These are phyloP conservation scores for Musa acuminata DNA, from an alignment of 176 grass and related monocot species.

Conservation along the genomic window DNA sequence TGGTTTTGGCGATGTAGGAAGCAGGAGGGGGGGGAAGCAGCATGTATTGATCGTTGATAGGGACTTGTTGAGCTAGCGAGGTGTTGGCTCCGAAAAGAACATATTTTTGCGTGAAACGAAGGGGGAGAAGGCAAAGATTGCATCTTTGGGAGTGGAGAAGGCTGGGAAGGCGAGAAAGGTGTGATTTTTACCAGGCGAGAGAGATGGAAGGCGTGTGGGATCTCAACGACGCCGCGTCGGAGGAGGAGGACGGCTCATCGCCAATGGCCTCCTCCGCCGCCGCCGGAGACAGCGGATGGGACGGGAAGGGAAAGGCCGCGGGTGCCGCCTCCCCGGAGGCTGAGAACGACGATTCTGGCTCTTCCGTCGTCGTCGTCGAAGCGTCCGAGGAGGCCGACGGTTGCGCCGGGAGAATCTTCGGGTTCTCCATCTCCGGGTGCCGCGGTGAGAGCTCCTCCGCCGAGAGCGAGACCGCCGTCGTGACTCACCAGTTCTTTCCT, in stretches of 20 bases:
- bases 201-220: not conserved
- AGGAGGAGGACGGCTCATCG: not conserved
- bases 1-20: too few relatives aligned
- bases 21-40: too few relatives aligned
- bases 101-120: not conserved
- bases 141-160: too few relatives aligned
- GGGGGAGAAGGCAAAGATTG: not conserved
- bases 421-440: not conserved
- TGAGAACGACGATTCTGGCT: not conserved
- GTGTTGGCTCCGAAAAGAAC: too few relatives aligned
- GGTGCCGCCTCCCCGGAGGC: not conserved
- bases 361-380: not conserved
- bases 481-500: slow-evolving; percentile 56
- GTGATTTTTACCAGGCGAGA: not conserved
- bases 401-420: not conserved
- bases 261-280: not conserved
- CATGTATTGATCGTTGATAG: too few relatives aligned
- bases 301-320: not conserved
- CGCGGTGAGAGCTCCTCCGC: not conserved
- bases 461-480: slow-evolving; percentile 10
- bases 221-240: not conserved
- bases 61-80: too few relatives aligned
- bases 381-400: not conserved
- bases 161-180: not conserved
- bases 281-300: not conserved